A percentile compares a stretch with the other conserved stretches of the same genome.
Evolutionary conservation across 768 basidiomycete genomes (phyloP).

Genomic region (Suillus subaureus): DNA sequence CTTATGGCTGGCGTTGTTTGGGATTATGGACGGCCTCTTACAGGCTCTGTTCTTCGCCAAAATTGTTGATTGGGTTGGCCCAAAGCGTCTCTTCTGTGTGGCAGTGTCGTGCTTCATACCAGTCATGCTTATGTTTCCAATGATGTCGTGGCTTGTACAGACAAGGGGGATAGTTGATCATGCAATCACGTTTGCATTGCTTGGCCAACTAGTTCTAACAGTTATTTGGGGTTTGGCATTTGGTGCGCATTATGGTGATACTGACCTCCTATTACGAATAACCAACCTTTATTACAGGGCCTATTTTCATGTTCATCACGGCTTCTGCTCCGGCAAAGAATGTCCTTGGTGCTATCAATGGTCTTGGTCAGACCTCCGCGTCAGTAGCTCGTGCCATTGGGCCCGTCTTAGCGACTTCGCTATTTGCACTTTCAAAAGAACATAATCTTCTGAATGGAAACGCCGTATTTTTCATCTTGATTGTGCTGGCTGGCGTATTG

Average conservation of each 20-base stretch:
- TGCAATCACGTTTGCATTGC: conserved; percentile 49
- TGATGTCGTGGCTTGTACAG: conserved; percentile 21
- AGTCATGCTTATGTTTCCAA: conserved; percentile 25
- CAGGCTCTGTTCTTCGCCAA: conserved; percentile 28
- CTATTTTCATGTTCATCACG: too few relatives aligned
- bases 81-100: conserved; percentile 24
- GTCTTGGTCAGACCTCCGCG: too few relatives aligned
- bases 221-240: conserved; percentile 56
- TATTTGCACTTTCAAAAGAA: too few relatives aligned
- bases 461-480: too few relatives aligned
- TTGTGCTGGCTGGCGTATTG: too few relatives aligned
- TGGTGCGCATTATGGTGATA: conserved; percentile 36
- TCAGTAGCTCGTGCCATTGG: too few relatives aligned
- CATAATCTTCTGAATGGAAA: too few relatives aligned
- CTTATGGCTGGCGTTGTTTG: conserved; percentile 24
- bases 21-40: conserved; percentile 23
- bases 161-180: conserved; percentile 48
- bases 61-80: conserved; percentile 25
- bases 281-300: too few relatives aligned
- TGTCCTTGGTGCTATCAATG: too few relatives aligned
- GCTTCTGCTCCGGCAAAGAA: too few relatives aligned
- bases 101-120: conserved; percentile 22
- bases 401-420: too few relatives aligned
- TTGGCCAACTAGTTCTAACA: conserved; percentile 47
- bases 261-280: too few relatives aligned